These are phyloP conservation scores for Diospyros lotus DNA, from an alignment of 148 eudicot species.

Conservation along the genomic window DNA sequence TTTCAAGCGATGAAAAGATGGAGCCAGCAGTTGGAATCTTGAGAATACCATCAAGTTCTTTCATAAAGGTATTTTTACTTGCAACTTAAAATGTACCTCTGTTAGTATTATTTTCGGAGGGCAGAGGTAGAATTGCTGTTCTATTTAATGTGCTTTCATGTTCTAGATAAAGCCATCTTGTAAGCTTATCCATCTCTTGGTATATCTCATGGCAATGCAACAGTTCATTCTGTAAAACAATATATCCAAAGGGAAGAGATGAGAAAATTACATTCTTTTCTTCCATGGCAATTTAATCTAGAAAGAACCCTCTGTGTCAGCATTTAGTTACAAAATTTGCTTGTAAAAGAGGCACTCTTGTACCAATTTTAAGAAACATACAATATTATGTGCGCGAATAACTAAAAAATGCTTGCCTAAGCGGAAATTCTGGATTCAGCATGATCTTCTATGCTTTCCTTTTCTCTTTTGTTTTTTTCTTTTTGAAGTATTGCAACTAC, in stretches of 20 bases:
- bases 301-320: too few species aligned
- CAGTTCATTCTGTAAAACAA: not conserved
- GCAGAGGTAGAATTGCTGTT: not conserved
- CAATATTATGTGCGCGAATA: too few species aligned
- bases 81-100: too few species aligned
- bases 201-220: not conserved
- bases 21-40: constrained; percentile 98
- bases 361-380: too few species aligned
- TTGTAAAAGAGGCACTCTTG: too few species aligned
- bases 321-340: too few species aligned
- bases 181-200: constrained; percentile 2
- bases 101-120: too few species aligned
- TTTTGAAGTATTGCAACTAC: not conserved
- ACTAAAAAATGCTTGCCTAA: too few species aligned
- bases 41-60: constrained; percentile 88
- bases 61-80: constrained; percentile 37
- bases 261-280: not conserved
- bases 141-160: not conserved
- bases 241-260: not conserved
- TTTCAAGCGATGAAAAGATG: constrained; percentile 92
- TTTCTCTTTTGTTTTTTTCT: not conserved
- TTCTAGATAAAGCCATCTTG: not conserved
- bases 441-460: too few species aligned
- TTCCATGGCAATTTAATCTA: not conserved
- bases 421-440: too few species aligned